Base-by-base conservation (phyloP, 169 alveolate species). In the Pseudocohnilembus persalinus region DNA sequence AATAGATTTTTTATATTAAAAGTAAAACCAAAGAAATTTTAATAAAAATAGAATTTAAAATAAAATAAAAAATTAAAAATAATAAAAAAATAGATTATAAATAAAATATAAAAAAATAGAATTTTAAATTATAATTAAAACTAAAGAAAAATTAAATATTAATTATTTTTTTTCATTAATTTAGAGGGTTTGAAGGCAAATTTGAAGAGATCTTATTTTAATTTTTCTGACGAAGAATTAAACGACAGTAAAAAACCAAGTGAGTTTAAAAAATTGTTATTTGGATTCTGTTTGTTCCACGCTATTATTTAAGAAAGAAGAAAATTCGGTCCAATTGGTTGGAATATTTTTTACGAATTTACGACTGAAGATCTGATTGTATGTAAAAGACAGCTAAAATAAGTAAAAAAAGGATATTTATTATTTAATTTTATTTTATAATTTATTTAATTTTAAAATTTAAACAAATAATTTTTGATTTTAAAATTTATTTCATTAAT, bases 271-370 rank as follows among this genome's bases (percentile, higher is more conserved):
- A 93, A 91, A 31, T 88, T 98, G 63, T 91, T 95, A 65, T 98
- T 98, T 85, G 98, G 98, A 30, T 95, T 97, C 92, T 95, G 98
- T 90, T 98, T 98, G 96, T 98, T 98, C 97, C 99, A 98, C 92
- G 99, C 99, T 20, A 95, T 98, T 74, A 98, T 98, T 16, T 97
- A 96, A 94, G 99, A 97, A 77, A 89, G 99, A 74, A 82, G 98
- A 76, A 96, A 97, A 89, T 97, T 96, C 83, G 99, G 99, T 4
- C 98, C 98, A 29, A 95, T 97, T 81, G 98, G 98, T 24, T 96
- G 99, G 99, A 97, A 97, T 92, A 93, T 97, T 76, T 94, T 93
- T 76, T 97, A 94, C 89, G 96, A 94, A 33, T 94, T 97, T 84
- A 94, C 98, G 1, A 94, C 91, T 85, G 98, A 96, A 91, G 99